A percentile compares a stretch with the other conserved stretches of the same genome.
Conservation (phyloP, 176 grass and related monocot species). For the Aegilops sharonensis region DNA sequence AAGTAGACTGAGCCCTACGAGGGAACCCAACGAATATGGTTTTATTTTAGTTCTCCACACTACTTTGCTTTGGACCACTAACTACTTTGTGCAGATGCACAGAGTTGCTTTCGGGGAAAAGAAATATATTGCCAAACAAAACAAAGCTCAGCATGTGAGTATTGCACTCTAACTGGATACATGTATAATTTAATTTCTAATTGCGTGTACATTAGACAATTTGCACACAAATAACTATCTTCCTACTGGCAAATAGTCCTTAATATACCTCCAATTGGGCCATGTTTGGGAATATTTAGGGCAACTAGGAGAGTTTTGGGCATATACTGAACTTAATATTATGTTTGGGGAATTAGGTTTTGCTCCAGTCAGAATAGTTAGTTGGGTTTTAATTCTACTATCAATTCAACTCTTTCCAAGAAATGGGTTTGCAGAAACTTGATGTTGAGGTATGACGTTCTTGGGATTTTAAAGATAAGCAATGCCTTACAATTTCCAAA, state of each 20-base stretch:
- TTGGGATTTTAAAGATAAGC: neutral
- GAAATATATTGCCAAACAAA: constrained; percentile 9
- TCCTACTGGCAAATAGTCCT: neutral
- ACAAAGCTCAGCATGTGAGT: constrained; percentile 1
- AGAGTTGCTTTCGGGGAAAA: constrained; percentile 20
- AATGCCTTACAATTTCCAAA: neutral
- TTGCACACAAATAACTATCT: neutral
- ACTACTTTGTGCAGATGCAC: neutral
- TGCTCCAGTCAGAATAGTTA: too few relatives aligned
- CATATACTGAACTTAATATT: neutral
- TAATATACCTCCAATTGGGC: neutral
- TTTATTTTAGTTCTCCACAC: constrained; percentile 17
- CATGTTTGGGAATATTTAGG: neutral
- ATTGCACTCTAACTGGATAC: neutral
- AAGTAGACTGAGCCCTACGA: constrained; percentile 8
- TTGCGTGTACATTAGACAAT: neutral
- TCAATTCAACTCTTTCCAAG: neutral
- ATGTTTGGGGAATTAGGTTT: neutral
- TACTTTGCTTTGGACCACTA: constrained; percentile 24
- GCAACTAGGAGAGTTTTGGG: neutral
- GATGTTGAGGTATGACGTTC: neutral
- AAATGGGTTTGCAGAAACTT: neutral
- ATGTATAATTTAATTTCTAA: neutral
- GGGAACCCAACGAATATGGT: neutral
- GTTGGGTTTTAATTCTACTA: neutral